Evolutionary conservation across 169 alveolate genomes (phyloP), one percentile per base, ranked within the genome.

Genomic region (Plasmodium berghei): DNA sequence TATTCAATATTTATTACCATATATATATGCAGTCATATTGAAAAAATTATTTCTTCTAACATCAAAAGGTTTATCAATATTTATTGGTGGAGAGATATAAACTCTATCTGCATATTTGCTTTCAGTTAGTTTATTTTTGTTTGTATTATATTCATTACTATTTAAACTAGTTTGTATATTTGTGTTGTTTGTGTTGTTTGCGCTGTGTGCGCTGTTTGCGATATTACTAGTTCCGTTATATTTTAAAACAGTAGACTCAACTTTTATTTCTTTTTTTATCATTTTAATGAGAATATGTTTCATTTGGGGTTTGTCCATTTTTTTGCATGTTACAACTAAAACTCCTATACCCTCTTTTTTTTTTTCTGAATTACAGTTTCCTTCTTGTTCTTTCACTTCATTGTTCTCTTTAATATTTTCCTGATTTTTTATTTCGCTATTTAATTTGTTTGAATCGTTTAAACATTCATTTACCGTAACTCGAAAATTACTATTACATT

Each of bases 261-360:
- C 88, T 75, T 42, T 62, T 61, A 75, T 63, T 75, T 75, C 88
- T 26, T 75, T 63, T 69, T 75, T 75, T 42, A 75, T 9, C 88
- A 75, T 75, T 40, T 75, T 75, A 9, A 75, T 42, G n/a, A 75
- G 26, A 20, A 75, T 62, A 75, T 75, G 66, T 56, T 75, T 75
- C 73, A 75, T 75, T 63, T 63, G 63, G 12, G n/a, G 22, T 16
- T 54, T 75, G 9, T 75, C 88, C 64, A 66, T 75, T 75, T 75
- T 75, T 63, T 75, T 75, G 22, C 88, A 75, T 2, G 88, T 75
- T 20, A 75, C 75, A 52, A 75, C 88, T 46, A 75, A 45, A 6
- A 75, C 88, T 5, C 88, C 88, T n/a, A 75, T 55, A 1, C 88
- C 88, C 62, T 75, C 88, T 42, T 75, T 75, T 28, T 75, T 75